Conservation (phyloP, 495 filamentous ascomycete species). For the Penicillium mononematosum region DNA sequence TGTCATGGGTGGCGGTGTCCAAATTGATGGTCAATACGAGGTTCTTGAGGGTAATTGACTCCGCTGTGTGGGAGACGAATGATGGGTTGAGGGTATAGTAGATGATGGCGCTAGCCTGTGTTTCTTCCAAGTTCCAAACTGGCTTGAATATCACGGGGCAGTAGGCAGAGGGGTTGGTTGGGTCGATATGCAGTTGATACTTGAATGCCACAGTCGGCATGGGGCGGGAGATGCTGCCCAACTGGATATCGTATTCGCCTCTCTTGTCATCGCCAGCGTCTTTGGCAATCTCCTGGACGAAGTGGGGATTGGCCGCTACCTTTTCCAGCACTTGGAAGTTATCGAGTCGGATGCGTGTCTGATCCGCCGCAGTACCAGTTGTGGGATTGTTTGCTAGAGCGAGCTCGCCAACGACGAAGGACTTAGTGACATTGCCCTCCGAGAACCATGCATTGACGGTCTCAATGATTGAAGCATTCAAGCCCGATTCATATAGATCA, state of each 20-base stretch:
- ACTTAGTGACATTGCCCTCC: conserved; percentile 65
- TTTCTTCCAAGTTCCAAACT: conserved; percentile 78
- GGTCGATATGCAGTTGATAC: conserved; percentile 85
- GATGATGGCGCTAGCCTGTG: conserved; percentile 78
- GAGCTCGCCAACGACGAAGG: conserved; percentile 83
- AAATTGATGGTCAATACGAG: conserved; percentile 78
- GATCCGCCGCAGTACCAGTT: conserved; percentile 49
- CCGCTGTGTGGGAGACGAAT: conserved; percentile 45
- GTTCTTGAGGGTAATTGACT: conserved; percentile 69
- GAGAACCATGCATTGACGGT: conserved; percentile 84
- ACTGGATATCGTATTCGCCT: conserved; percentile 77
- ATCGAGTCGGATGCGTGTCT: conserved; percentile 73
- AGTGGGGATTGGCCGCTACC: conserved; percentile 90
- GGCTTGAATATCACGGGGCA: conserved; percentile 77
- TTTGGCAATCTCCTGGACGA: conserved; percentile 61
- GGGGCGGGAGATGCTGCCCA: conserved; percentile 67
- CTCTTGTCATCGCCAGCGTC: conserved; percentile 54
- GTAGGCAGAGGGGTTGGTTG: conserved; percentile 57
- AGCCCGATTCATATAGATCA: conserved; percentile 74
- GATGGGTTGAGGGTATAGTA: conserved; percentile 83
- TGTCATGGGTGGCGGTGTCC: conserved; percentile 52
- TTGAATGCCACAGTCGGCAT: conserved; percentile 78
- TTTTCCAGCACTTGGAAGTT: conserved; percentile 90
- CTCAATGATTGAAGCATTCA: conserved; percentile 91
- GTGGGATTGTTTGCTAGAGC: conserved; percentile 77